Base-by-base conservation (phyloP, 192 early-diverging fungal species). In the Backusella psychrophila region DNA sequence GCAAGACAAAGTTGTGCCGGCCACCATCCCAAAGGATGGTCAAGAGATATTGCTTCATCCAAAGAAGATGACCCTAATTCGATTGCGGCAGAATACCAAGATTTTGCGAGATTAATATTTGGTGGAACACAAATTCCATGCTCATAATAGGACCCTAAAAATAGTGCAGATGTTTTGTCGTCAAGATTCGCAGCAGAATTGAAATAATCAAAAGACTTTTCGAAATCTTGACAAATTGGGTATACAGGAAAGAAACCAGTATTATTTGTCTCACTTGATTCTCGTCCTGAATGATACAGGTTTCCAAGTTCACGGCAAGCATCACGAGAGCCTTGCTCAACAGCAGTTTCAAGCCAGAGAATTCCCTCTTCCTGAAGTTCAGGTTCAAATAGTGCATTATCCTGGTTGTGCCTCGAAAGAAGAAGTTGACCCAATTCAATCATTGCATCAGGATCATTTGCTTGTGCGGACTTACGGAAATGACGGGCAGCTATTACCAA, bases 101-200 rank as follows among this genome's bases (percentile, higher is more conserved):
- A 44, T 14, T 75, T 56, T 35, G 80, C 74, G 6, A 73, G 38
- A n/a, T 66, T 77, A 3, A 73, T 59, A 46, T 86, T 72, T 34
- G 69, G 46, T 14, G 39, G 44, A 36, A 87, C 86, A 34, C 74
- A 73, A 21, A 76, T 39, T 23, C 86, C 86, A 70, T 85, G 59
- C 42, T 87, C 78, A 53, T 85, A 86, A 52, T 76, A 76, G 19
- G 70, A 77, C 2, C 79, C 86, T 6, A 87, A 36, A 21, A 74
- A 78, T 46, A 82, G 31, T 35, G 69, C 53, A 15, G 86, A 80
- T 26, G 74, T 67, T 34, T 67, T 23, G 34, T 86, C 81, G n/a
- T 77, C 76, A 31, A 68, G 69, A 7, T 75, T 35, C 1, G 72
- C 74, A 38, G 76, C 78, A 26, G 69, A 56, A n/a, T 21, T 53